Base-by-base conservation (phyloP, 805 yeast genomes). In the Lachancea meyersii region DNA sequence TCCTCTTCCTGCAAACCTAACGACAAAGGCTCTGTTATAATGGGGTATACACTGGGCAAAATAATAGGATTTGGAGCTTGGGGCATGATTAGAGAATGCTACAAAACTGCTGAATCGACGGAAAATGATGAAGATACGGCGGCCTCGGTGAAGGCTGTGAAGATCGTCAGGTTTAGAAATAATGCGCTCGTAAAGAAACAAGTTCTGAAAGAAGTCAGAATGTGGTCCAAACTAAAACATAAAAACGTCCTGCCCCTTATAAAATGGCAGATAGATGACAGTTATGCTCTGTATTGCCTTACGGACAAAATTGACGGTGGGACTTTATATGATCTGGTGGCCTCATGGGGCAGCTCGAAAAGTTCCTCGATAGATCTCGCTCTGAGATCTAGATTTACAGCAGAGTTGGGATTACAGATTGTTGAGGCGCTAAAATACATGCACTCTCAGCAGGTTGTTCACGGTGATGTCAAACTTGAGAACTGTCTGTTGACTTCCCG, bases 31-130 rank as follows among this genome's bases (percentile, higher is more conserved):
- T 80, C 84, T 11, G 59, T 72, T 19, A 76, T 87, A 1, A 50
- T 82, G 65, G 79, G 76, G 13, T 77, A 78, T 50, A 71, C 64
- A 24, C 58, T 88, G 23, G 95, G 94, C 1, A 79, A 78, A 51
- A 73, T 82, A 9, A 80, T 87, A 48, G 96, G 96, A 1, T 77
- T 76, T 57, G 96, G 97, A 11, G 94, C 95, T 0, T 89, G 93
- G 83, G 95, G 96, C 9, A 73, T 81, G 22, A 82, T 88, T 9
- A 68, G 95, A 45, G 91, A 84, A 57, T 84, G 91, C 48, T 60
- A 33, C 18, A 31, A 42, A n/a, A 26, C 18, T 9, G 18, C 19
- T 8, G 46, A 40, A n/a, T 11, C 55, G 7, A 48, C 61, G 13
- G 45, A 52, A 11, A 57, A 56, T 19, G 51, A 47, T 5, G 63